These are phyloP conservation scores for Periconia macrospinosa DNA, from an alignment of 2,329 filamentous ascomycete genomes.

Conservation along the genomic window DNA sequence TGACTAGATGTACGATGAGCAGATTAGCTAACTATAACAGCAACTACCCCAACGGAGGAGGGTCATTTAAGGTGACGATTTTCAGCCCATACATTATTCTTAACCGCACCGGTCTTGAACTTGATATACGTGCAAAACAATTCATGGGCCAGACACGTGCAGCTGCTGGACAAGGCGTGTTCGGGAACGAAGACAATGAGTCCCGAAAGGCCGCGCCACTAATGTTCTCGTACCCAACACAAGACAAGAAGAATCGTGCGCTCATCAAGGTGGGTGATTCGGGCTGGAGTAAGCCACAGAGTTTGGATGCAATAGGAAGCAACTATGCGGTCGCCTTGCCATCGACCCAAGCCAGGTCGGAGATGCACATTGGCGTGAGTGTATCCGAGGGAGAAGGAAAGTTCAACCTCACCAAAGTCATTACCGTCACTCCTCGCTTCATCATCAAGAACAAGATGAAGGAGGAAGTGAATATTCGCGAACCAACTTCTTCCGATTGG, in stretches of 20 bases:
- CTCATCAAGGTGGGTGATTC: conserved; percentile 87
- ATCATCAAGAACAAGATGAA: conserved; percentile 90
- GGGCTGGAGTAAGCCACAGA: conserved; percentile 95
- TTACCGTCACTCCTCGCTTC: conserved; percentile 89
- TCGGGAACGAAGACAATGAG: conserved; percentile 57
- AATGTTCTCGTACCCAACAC: conserved; percentile 91
- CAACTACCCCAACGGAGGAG: conserved; percentile 85
- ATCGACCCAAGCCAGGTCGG: conserved; percentile 68
- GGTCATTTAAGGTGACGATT: conserved; percentile 92
- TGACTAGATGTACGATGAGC: not conserved
- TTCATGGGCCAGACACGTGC: conserved; percentile 81
- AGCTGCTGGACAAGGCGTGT: conserved; percentile 77
- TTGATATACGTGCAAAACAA: conserved; percentile 85
- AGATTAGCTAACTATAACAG: conserved; percentile 26
- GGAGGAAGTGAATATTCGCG: conserved; percentile 86
- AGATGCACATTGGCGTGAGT: conserved; percentile 89
- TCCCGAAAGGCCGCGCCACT: conserved; percentile 80
- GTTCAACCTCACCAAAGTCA: conserved; percentile 95
- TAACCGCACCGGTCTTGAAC: conserved; percentile 90
- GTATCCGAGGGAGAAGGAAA: conserved; percentile 92
- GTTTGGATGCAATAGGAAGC: conserved; percentile 96
- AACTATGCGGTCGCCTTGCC: conserved; percentile 84
- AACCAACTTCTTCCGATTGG: conserved; percentile 87
- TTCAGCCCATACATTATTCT: conserved; percentile 94
- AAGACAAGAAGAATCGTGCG: conserved; percentile 89